Conservation (phyloP, 139 green algal genomes). For the Trebouxia sp. region DNA sequence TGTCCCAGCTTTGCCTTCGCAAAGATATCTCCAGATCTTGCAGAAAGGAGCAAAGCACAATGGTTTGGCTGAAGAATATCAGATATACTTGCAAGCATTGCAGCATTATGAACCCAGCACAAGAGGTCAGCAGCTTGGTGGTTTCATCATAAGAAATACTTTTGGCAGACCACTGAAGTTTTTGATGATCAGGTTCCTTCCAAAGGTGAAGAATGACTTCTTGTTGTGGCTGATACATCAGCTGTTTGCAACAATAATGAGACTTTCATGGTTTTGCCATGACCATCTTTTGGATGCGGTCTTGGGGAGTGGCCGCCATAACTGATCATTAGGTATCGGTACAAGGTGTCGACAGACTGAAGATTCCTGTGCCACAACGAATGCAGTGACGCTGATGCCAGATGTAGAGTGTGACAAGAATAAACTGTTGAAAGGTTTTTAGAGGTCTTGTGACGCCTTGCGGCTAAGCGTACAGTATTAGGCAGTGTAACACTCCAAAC, state of each 20-base stretch:
- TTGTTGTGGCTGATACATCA: neutral
- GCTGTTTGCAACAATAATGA: neutral
- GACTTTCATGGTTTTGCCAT: neutral
- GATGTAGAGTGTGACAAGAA: too few relatives aligned
- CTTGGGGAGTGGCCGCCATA: neutral
- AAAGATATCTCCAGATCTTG: slow-evolving; percentile 22
- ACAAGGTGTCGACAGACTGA: too few relatives aligned
- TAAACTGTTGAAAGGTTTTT: too few relatives aligned
- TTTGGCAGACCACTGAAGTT: neutral
- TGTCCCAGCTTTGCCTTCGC: neutral
- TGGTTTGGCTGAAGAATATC: neutral
- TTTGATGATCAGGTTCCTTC: neutral
- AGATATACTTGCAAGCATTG: neutral
- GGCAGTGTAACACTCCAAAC: too few relatives aligned
- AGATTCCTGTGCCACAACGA: too few relatives aligned
- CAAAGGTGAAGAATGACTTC: neutral
- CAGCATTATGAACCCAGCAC: neutral
- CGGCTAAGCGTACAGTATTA: too few relatives aligned
- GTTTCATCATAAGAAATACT: neutral
- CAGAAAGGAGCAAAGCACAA: neutral
- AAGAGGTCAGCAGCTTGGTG: neutral
- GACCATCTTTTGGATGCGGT: neutral
- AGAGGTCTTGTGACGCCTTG: too few relatives aligned
- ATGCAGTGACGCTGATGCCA: too few relatives aligned
- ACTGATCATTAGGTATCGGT: neutral